Evolutionary conservation across 2,329 filamentous ascomycete genomes (phyloP), one percentile per base, ranked within the genome.

Genomic region (Phyllosticta paracitricarpa): DNA sequence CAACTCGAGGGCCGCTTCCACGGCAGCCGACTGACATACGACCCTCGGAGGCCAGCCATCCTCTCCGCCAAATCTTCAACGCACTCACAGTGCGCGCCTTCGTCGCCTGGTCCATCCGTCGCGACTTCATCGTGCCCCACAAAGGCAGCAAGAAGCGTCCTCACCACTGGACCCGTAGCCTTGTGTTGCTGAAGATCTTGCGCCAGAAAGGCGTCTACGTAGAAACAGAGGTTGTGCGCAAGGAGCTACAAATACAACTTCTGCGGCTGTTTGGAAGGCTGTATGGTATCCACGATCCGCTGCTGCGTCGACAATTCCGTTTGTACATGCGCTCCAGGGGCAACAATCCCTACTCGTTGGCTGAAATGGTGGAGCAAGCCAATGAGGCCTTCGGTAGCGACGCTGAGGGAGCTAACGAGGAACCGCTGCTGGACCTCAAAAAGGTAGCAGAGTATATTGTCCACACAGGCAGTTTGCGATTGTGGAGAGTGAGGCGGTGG

Each of bases 41-140:
- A 33, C 26, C 60, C 51, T 28, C 52, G 1, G 33, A 63, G 3
- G 62, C 56, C 30, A 17, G 25, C 2, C 71, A 73, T 55, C 71
- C 72, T 8, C 58, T 74, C 24, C 66, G 68, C 7, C 57, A 63
- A 25, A 62, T 74, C 1, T 71, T 73, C 30, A 63, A 65, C 0
- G 61, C 63, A 1, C 60, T 64, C 0, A 67, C 72, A 28, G 65
- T 69, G 19, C 69, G 71, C 59, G 71, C 60, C 2, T 64, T 75
- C 35, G 64, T 75, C 30, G 62, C 68, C 2, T 75, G 72, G 72
- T 72, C 72, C 7, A 70, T 75, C 57, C 66, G 66, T 25, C 66
- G 68, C 17, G 69, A 67, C 4, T 62, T 72, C 25, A 65, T 71
- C 2, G 63, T 65, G 26, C 67, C 68, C 19, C 66, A 67, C 2